Conservation (phyloP, 768 basidiomycete species). For the Auricularia sp. region DNA sequence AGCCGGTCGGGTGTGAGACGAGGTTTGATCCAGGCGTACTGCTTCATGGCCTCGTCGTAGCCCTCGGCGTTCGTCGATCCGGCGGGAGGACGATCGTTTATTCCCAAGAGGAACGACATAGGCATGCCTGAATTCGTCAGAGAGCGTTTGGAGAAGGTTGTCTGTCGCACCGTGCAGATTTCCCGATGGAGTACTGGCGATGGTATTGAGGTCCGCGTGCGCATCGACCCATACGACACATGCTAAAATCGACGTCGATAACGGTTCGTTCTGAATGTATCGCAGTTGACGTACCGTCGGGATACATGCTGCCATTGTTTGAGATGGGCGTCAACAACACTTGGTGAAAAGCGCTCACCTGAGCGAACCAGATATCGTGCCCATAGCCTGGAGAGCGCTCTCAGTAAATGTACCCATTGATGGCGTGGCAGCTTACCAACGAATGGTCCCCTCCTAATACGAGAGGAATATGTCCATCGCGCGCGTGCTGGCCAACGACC, state of each 20-base stretch:
- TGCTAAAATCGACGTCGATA: constrained; percentile 12
- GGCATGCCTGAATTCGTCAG: constrained; percentile 54
- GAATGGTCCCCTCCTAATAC: constrained; percentile 97
- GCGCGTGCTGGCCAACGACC: constrained; percentile 63
- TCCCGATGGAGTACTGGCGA: constrained; percentile 41
- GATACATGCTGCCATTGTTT: constrained; percentile 44
- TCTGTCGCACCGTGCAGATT: constrained; percentile 64
- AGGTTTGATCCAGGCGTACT: constrained; percentile 54
- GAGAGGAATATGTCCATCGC: constrained; percentile 72
- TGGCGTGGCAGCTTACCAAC: constrained; percentile 41
- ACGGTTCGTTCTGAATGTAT: background rate
- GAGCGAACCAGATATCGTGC: constrained; percentile 85
- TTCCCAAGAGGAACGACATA: constrained; percentile 77
- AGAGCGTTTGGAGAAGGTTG: no score
- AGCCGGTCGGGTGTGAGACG: constrained; percentile 61
- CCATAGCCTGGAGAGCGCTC: constrained; percentile 54
- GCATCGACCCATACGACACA: constrained; percentile 97
- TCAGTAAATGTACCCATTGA: constrained; percentile 4
- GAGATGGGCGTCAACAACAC: background rate
- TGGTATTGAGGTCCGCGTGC: constrained; percentile 93
- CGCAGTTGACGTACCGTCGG: constrained; percentile 37
- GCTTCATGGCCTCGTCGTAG: constrained; percentile 28
- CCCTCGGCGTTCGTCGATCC: constrained; percentile 27
- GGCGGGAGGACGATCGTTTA: constrained; percentile 18
- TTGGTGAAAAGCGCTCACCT: constrained; percentile 33